Evolutionary conservation across 306 rosid genomes (phyloP).

Genomic region (Casuarina equisetifolia): DNA sequence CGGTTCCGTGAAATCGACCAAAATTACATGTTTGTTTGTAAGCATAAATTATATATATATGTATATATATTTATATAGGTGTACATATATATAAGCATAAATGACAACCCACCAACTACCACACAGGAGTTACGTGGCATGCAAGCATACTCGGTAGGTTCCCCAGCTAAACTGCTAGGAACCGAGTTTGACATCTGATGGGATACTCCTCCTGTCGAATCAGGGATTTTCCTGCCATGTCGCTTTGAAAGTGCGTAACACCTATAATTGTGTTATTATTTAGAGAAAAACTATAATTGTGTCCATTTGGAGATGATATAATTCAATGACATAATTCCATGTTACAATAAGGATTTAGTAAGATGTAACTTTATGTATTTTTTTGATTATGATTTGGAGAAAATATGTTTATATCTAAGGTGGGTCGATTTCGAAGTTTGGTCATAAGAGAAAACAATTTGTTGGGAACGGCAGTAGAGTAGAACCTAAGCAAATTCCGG

Average conservation of each 20-base stretch:
- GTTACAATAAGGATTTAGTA: too few relatives aligned
- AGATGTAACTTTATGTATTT: too few relatives aligned
- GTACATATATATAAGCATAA: background rate
- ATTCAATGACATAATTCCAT: too few relatives aligned
- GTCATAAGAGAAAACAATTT: background rate
- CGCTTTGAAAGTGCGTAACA: background rate
- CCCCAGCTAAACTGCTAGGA: background rate
- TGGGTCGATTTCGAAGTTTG: background rate
- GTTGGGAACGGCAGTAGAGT: conserved; percentile 1
- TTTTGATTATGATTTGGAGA: too few relatives aligned
- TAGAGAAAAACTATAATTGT: too few relatives aligned
- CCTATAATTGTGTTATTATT: too few relatives aligned
- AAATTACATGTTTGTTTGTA: background rate
- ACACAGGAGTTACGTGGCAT: background rate
- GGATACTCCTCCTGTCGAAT: background rate
- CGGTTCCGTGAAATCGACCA: background rate
- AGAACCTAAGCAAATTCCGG: conserved; percentile 12
- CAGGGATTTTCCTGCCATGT: background rate
- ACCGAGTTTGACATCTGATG: background rate
- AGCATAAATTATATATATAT: too few relatives aligned
- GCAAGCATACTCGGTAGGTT: background rate
- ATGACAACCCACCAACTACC: conserved; percentile 1
- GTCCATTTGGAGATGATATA: too few relatives aligned
- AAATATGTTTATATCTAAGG: background rate
- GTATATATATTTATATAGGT: too few relatives aligned